phyloP scores from a whole-genome alignment of 202 grass and related monocot species.

The Sporobolus alterniflorus region DNA sequence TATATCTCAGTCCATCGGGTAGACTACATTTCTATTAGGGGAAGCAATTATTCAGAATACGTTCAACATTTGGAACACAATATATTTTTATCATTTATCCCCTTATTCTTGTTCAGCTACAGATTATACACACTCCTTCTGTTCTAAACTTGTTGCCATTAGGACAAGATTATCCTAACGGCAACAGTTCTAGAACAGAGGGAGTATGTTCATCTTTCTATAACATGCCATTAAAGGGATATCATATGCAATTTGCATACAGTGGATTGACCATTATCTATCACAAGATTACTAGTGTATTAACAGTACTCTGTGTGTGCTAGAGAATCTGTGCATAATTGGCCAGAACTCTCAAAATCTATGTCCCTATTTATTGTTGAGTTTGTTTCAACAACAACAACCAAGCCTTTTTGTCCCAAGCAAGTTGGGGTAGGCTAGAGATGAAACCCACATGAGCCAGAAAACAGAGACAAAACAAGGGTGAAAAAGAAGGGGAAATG shows the following conservation, averaged over 20 bases:
- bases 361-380: background rate
- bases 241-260: background rate
- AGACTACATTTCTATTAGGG: background rate
- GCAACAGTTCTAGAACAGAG: too few species aligned
- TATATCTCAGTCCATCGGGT: conserved; percentile 8
- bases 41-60: background rate
- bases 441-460: too few species aligned
- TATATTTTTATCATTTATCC: background rate
- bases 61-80: background rate
- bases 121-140: background rate
- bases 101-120: background rate
- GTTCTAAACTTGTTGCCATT: too few species aligned
- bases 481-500: too few species aligned
- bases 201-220: background rate
- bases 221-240: background rate
- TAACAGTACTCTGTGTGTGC: background rate
- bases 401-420: too few species aligned
- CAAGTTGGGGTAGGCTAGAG: too few species aligned
- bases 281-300: background rate
- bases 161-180: too few species aligned
- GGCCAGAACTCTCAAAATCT: background rate
- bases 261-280: background rate
- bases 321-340: background rate
- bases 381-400: background rate
- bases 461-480: too few species aligned